Conservation (phyloP, 163 green algal species). For the Scenedesmus sp. region DNA sequence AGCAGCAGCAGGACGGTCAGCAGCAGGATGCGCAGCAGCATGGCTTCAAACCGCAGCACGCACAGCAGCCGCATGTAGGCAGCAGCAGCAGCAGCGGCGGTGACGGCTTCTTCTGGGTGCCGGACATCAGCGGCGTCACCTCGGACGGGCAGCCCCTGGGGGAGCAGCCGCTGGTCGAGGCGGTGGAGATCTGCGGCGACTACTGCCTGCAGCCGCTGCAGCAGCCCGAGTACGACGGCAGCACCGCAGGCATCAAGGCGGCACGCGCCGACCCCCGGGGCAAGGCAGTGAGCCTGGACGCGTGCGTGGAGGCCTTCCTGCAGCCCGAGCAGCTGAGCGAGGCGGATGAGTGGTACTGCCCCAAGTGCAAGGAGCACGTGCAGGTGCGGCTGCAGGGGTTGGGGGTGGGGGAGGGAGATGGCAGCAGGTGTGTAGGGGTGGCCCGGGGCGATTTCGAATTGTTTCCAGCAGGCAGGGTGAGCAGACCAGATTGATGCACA, state of each 20-base stretch:
- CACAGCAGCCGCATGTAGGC: background rate
- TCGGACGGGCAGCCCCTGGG: background rate
- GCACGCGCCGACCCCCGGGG: slow-evolving; percentile 13
- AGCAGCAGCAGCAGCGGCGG: background rate
- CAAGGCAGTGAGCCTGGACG: slow-evolving; percentile 69
- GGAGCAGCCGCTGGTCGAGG: background rate
- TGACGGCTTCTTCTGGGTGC: slow-evolving; percentile 21
- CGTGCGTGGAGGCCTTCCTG: slow-evolving; percentile 88
- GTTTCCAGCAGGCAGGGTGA: background rate
- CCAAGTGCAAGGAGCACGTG: slow-evolving; percentile 83
- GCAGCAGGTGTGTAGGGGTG: background rate
- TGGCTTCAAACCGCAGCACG: background rate
- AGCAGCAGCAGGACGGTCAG: slow-evolving; percentile 12
- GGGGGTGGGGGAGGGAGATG: background rate
- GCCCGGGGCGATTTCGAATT: background rate
- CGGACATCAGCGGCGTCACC: background rate
- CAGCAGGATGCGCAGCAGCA: background rate
- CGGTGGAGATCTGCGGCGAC: background rate
- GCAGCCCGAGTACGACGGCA: slow-evolving; percentile 49
- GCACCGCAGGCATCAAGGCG: slow-evolving; percentile 11
- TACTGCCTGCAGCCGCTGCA: slow-evolving; percentile 54
- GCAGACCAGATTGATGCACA: slow-evolving; percentile 64
- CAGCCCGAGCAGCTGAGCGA: slow-evolving; percentile 79
- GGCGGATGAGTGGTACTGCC: slow-evolving; percentile 85
- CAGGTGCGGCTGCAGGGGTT: slow-evolving; percentile 38